Conservation (phyloP, 2,329 filamentous ascomycete genomes). For the Xylogone sp. region DNA sequence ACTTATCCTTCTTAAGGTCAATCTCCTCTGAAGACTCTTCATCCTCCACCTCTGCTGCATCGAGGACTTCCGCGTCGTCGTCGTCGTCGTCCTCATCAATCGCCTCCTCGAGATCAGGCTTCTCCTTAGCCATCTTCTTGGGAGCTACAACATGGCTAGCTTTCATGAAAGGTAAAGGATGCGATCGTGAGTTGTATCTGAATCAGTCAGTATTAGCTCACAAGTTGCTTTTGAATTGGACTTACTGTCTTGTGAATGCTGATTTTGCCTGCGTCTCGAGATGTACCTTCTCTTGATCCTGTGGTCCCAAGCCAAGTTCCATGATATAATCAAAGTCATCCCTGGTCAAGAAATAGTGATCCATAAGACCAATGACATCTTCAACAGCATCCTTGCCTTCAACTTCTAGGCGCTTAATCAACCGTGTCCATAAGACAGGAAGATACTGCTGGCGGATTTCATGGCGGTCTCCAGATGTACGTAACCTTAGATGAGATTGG, state of each 20-base stretch:
- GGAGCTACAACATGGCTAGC: constrained; percentile 71
- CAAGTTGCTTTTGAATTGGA: constrained; percentile 20
- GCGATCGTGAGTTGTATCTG: constrained; percentile 81
- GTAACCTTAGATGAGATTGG: constrained; percentile 93
- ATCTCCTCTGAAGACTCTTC: constrained; percentile 70
- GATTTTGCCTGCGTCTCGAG: constrained; percentile 85
- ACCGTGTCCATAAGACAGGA: constrained; percentile 78
- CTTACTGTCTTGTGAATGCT: constrained; percentile 83
- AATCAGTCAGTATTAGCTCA: constrained; percentile 1
- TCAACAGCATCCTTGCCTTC: constrained; percentile 80
- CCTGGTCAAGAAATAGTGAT: constrained; percentile 90
- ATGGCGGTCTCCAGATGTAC: constrained; percentile 83
- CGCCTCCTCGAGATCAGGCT: constrained; percentile 92
- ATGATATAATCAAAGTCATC: constrained; percentile 93
- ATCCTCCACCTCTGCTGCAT: constrained; percentile 47
- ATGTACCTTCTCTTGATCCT: constrained; percentile 70
- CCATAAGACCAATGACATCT: constrained; percentile 91
- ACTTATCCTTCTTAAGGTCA: constrained; percentile 93
- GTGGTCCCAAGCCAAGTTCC: constrained; percentile 84
- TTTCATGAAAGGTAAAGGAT: constrained; percentile 96
- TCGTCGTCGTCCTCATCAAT: constrained; percentile 87
- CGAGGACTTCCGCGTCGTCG: constrained; percentile 66
- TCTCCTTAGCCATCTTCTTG: constrained; percentile 68
- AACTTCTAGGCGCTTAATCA: constrained; percentile 68
- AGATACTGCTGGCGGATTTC: constrained; percentile 94